Conservation (phyloP, 2,329 filamentous ascomycete species). For the Orbilia oligospora region DNA sequence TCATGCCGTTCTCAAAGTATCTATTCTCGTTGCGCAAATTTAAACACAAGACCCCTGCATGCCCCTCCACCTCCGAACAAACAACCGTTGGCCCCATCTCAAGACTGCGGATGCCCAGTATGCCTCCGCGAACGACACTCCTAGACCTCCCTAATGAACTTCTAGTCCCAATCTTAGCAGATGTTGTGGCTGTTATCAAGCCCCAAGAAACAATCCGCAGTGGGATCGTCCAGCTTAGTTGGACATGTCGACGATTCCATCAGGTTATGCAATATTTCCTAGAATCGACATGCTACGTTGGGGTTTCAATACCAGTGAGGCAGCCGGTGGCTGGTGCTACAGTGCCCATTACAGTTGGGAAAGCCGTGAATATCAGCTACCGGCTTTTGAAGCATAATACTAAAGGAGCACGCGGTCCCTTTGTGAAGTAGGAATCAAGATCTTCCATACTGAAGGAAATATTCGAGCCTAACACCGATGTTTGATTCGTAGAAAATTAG, state of each 20-base stretch:
- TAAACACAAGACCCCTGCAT: not conserved
- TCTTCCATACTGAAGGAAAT: not conserved
- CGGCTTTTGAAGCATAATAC: slow-evolving; percentile 35
- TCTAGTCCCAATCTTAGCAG: slow-evolving; percentile 22
- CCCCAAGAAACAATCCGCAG: slow-evolving; percentile 28
- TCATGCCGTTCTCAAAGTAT: not conserved
- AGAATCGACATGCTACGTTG: slow-evolving; percentile 28
- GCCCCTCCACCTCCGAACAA: not conserved
- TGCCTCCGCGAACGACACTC: not conserved
- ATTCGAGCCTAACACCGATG: not conserved
- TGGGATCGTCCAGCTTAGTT: slow-evolving; percentile 10
- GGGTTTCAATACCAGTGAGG: slow-evolving; percentile 18
- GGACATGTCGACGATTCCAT: slow-evolving; percentile 24
- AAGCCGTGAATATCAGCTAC: slow-evolving; percentile 12
- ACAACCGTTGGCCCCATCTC: not conserved
- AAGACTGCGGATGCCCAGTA: not conserved
- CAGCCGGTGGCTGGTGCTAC: not conserved
- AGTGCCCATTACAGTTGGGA: not conserved
- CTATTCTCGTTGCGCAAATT: not conserved
- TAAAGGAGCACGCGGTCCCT: slow-evolving; percentile 19
- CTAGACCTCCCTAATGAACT: slow-evolving; percentile 39
- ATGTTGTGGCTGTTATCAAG: slow-evolving; percentile 3
- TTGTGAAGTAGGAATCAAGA: slow-evolving; percentile 22
- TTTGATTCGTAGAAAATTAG: slow-evolving; percentile 8
- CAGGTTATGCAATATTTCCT: slow-evolving; percentile 32